These are phyloP conservation scores for Handroanthus guayacan DNA, from an alignment of 257 asterid species.

Conservation along the genomic window DNA sequence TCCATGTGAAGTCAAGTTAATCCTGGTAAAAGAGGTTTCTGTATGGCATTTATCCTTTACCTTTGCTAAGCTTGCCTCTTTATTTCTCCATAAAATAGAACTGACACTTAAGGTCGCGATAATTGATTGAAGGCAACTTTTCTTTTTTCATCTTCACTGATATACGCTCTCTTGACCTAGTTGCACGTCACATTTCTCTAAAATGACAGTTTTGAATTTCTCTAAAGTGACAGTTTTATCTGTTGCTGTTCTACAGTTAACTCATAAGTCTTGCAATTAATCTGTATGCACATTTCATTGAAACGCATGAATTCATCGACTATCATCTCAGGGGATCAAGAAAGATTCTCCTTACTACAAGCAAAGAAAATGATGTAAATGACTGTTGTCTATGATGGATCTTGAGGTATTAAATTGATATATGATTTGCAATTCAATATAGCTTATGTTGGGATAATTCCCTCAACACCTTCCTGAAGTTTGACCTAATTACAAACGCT, in stretches of 20 bases:
- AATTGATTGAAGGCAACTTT: neutral
- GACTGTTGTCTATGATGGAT: neutral
- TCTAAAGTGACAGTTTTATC: neutral
- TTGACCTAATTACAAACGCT: no score
- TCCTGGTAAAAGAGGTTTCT: constrained; percentile 40
- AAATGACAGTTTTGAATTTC: neutral
- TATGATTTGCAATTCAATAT: neutral
- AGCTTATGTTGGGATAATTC: neutral
- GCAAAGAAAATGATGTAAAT: neutral
- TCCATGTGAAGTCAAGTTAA: constrained; percentile 64
- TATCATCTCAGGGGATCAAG: neutral
- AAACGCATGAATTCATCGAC: neutral
- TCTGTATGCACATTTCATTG: neutral
- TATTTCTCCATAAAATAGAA: constrained; percentile 15
- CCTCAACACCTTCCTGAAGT: no score
- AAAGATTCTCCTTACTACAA: no score
- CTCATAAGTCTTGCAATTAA: neutral
- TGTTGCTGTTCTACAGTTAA: neutral
- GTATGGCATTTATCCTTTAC: constrained; percentile 22
- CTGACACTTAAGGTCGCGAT: neutral
- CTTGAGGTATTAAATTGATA: neutral
- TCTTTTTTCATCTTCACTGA: constrained; percentile 17
- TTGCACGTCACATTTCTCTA: neutral
- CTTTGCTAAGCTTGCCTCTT: constrained; percentile 21
- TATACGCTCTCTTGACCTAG: constrained; percentile 9